Evolutionary conservation across 2,329 filamentous ascomycete species (phyloP).

Genomic region (Monilinia fructigena): DNA sequence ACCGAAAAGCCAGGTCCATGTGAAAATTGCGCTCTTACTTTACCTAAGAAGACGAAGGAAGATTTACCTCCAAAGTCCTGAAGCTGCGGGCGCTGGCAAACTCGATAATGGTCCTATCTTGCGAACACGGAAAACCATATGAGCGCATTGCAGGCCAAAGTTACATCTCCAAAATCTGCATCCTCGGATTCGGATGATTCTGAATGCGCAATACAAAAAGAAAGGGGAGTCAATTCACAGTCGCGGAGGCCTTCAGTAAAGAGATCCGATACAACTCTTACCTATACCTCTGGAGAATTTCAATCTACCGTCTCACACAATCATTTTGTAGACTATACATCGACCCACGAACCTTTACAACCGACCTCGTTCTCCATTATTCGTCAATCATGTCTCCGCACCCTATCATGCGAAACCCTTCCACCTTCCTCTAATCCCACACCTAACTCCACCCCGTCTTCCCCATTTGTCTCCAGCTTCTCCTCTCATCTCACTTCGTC

Average conservation of each 20-base stretch:
- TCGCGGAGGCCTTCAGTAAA: conserved; percentile 19
- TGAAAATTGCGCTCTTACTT: conserved; percentile 66
- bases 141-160: conserved; percentile 51
- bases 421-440: conserved; percentile 48
- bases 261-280: conserved; percentile 33
- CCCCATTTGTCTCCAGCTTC: conserved; percentile 44
- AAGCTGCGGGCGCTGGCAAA: conserved; percentile 17
- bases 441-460: conserved; percentile 43
- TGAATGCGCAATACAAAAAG: conserved; percentile 31
- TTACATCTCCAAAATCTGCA: conserved; percentile 36
- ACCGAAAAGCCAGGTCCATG: conserved; percentile 64
- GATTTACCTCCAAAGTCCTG: conserved; percentile 25
- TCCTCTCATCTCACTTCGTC: conserved; percentile 39
- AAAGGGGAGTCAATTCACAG: conserved; percentile 26
- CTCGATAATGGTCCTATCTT: conserved; percentile 51
- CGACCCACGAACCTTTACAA: conserved; percentile 62
- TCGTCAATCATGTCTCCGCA: conserved; percentile 64
- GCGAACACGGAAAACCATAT: conserved; percentile 59
- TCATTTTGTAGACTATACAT: conserved; percentile 67
- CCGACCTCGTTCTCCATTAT: conserved; percentile 65
- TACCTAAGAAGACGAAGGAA: conserved; percentile 51
- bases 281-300: conserved; percentile 43
- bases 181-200: conserved; percentile 36
- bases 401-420: conserved; percentile 64
- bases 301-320: conserved; percentile 49